Base-by-base conservation (phyloP, 768 basidiomycete genomes). In the Harrya chromipes region DNA sequence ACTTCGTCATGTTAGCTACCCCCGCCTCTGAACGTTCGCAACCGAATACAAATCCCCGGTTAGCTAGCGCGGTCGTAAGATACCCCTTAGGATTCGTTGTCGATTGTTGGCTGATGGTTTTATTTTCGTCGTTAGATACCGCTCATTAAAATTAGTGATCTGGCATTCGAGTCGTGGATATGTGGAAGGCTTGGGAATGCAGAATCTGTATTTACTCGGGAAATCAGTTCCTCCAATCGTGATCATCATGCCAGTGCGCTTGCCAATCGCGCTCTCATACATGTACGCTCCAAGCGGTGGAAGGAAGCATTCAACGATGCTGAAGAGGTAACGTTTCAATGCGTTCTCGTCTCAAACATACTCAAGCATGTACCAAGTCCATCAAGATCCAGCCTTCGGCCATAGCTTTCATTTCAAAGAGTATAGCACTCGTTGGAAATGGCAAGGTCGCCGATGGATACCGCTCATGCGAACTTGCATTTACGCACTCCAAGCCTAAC, bases 371-470 rank as follows among this genome's bases (percentile, higher is more conserved):
- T 24, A 20, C 12, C 19, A 21, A 55, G 49, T 55, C 53, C 9
- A 41, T 51, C 21, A 35, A 26, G 34, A 47, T 55, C 6, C 53
- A 39, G 35, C 34, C 40, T 7, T 51, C 53, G 4, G 29, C 26
- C 16, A 47, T 51, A 27, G 45, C 49, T 21, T 36, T 46, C n/a
- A 40, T 55, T 26, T 49, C 53, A 17, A 51, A 43, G 41, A 19
- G 45, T 16, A 38, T 47, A 13, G 45, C 53, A 4, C 33, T 55
- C 17, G 24, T 51, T 19, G 49, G 49, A 26, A 34, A 43, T 10
- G 45, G 45, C 10, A 42, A 33, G 13, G 8, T 8, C 13, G 20
- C n/a, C 20, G 34, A 43, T 34, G 53, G 40, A 8, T 34, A 34
- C 6, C 37, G 17, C 26, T 38, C 29, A 10, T 46, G 44, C 16